Conservation (phyloP, 768 basidiomycete species). For the Xerocomellus amylosporus region DNA sequence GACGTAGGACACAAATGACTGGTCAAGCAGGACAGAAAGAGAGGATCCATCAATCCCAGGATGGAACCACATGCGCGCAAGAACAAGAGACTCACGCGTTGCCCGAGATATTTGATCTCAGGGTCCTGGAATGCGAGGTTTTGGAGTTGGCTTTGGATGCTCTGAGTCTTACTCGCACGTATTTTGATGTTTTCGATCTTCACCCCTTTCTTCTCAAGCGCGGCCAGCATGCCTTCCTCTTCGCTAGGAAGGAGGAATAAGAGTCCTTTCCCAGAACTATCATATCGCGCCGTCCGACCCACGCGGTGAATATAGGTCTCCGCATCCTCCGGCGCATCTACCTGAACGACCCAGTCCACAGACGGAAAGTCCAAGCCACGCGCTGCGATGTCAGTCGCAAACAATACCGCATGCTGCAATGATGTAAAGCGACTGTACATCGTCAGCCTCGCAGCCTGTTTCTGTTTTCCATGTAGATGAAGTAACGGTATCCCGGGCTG, state of each 20-base stretch:
- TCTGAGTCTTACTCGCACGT: constrained; percentile 79
- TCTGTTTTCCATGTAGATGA: constrained; percentile 94
- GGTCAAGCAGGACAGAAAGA: neutral
- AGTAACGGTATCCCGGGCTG: constrained; percentile 93
- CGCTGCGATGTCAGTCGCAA: constrained; percentile 96
- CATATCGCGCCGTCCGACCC: constrained; percentile 91
- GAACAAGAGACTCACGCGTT: constrained; percentile 57
- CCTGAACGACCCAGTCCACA: constrained; percentile 94
- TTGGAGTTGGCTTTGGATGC: constrained; percentile 85
- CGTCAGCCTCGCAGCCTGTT: constrained; percentile 81
- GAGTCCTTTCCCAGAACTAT: constrained; percentile 83
- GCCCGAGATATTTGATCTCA: constrained; percentile 95
- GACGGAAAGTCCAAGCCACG: constrained; percentile 95
- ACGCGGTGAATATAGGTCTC: constrained; percentile 98
- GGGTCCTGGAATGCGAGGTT: constrained; percentile 92
- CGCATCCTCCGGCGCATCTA: constrained; percentile 95
- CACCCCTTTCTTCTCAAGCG: constrained; percentile 70
- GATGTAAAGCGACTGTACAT: constrained; percentile 84
- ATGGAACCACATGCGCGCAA: neutral
- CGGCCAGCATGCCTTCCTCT: constrained; percentile 82
- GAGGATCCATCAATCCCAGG: neutral
- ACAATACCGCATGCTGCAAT: constrained; percentile 78
- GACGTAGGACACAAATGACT: constrained; percentile 96
- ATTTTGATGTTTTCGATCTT: constrained; percentile 81
- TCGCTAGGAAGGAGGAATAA: constrained; percentile 86